phyloP scores from a whole-genome alignment of 2,329 filamentous ascomycete genomes.

The Tolypocladium cylindrosporum region DNA sequence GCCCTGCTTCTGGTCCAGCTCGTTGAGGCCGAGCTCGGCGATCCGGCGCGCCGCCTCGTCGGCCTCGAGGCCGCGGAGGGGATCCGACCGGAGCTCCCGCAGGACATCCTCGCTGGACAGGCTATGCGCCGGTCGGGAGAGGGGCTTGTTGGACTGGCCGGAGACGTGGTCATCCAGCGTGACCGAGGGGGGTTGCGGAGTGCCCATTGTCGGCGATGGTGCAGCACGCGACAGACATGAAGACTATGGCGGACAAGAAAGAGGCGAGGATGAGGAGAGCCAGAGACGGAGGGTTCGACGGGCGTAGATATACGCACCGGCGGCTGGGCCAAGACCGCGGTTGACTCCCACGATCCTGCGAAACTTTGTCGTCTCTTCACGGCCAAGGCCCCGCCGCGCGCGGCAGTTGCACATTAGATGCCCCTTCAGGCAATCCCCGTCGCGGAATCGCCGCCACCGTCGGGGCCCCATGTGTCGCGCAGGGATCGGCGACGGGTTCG shows the following conservation, averaged over 20 bases:
- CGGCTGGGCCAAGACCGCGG: neutral
- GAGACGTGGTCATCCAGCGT: slow-evolving; percentile 15
- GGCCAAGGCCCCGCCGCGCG: neutral
- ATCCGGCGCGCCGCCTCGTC: slow-evolving; percentile 46
- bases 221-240: neutral
- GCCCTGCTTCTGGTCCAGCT: slow-evolving; percentile 49
- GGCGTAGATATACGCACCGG: neutral
- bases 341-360: neutral
- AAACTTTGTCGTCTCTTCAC: neutral
- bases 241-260: neutral
- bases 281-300: neutral
- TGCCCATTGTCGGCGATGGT: neutral
- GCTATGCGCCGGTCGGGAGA: slow-evolving; percentile 54
- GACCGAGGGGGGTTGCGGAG: neutral
- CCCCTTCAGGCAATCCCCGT: neutral
- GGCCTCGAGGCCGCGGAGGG: slow-evolving; percentile 45
- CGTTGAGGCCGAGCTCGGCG: slow-evolving; percentile 50
- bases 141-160: slow-evolving; percentile 35
- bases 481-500: too few species aligned
- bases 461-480: too few species aligned
- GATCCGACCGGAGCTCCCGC: slow-evolving; percentile 44
- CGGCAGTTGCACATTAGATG: neutral
- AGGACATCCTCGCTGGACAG: slow-evolving; percentile 41
- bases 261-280: too few species aligned
- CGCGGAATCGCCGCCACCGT: too few species aligned